Evolutionary conservation across 1,284 basidiomycete species (phyloP).

Genomic region (Fistulinella cinereoalba): DNA sequence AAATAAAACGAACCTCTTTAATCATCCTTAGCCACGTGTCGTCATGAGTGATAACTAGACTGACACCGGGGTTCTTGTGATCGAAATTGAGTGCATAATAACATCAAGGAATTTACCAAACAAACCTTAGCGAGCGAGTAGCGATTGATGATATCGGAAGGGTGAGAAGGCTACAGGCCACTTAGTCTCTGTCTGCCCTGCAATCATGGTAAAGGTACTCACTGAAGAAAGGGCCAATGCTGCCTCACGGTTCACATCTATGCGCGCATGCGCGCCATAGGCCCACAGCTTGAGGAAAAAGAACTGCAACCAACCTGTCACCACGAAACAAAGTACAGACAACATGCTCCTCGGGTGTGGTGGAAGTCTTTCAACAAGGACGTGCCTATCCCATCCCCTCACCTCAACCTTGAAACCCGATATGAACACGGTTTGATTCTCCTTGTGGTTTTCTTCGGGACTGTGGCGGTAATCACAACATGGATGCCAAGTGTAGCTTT

Average conservation of each 20-base stretch:
- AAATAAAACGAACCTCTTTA: not conserved
- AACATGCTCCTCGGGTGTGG: no score
- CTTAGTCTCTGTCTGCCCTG: no score
- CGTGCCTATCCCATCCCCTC: no score
- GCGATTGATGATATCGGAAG: constrained; percentile 3
- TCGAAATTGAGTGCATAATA: not conserved
- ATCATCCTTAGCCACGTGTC: not conserved
- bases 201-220: no score
- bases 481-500: not conserved
- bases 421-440: not conserved
- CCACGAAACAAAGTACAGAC: no score
- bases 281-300: no score
- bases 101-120: no score
- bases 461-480: not conserved
- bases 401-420: not conserved
- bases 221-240: no score
- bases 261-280: no score
- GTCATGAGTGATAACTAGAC: not conserved
- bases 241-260: no score
- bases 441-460: not conserved
- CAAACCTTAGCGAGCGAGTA: not conserved
- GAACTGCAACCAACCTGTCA: no score
- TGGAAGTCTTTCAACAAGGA: no score
- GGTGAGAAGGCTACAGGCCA: not conserved
- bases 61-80: not conserved